Evolutionary conservation across 2,329 filamentous ascomycete genomes (phyloP), one percentile per base, ranked within the genome.

Genomic region (Dendrostoma leiphaemia): DNA sequence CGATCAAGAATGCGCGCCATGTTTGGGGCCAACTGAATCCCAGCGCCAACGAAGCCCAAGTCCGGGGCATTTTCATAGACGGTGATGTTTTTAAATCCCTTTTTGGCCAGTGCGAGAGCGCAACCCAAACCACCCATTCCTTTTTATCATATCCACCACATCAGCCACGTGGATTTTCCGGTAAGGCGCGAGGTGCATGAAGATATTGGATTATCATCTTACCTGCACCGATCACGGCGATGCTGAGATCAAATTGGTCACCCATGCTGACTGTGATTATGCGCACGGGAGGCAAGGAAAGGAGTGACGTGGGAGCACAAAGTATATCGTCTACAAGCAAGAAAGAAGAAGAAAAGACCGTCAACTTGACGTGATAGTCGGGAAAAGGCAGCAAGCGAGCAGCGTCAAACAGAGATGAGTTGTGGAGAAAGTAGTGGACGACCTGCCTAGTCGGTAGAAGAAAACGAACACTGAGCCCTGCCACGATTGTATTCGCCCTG

Each of bases 21-120:
- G 61, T 94, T 95, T 0, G 90, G 90, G 0, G 90, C 88, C 54
- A 93, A 77, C 67, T 95, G 90, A 60, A 94, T 93, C 5, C 90
- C 90, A 1, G 90, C 90, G 23, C 90, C 90, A 1, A 93, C 89
- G 63, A 93, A 93, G 5, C 89, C 89, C 4, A 93, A 78, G 60
- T 84, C 81, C 4, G 85, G 82, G 0, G 89, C 89, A 32, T 79
- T 81, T 67, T 93, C 90, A 67, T 85, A 93, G 48, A 93, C 82
- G 51, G 86, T 77, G 63, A 93, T 86, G 54, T 88, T 74, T 60
- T 77, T 82, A 71, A 93, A 92, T 7, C 89, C 90, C 62, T 85
- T 84, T 71, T 88, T 88, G 37, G 89, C 88, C 32, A 93, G 79
- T 12, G 88, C 82, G 32, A 93, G 78, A 6, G 89, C 88, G 48